Conservation (phyloP, 108 stramenopile species). For the Cyclostephanos tholiformis region DNA sequence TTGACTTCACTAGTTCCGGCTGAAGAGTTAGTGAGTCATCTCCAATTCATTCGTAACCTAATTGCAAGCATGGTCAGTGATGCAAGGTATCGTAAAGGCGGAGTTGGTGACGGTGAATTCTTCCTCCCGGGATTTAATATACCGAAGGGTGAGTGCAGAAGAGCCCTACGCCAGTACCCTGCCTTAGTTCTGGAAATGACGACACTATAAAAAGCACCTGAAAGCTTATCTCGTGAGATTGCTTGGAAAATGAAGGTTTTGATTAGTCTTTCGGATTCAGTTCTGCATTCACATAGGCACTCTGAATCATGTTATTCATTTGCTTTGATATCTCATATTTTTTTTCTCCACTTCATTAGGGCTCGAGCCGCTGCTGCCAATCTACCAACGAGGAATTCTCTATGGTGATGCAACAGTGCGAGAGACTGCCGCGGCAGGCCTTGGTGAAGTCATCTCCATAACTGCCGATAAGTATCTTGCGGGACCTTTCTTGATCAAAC, state of each 20-base stretch:
- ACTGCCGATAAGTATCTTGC: conserved; percentile 86
- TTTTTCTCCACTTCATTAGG: conserved; percentile 47
- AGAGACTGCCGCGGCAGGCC: conserved; percentile 89
- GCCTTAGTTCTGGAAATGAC: conserved; percentile 44
- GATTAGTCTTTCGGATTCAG: conserved; percentile 90
- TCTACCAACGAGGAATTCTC: conserved; percentile 95
- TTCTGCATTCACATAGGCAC: conserved; percentile 19
- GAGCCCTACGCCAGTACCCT: not conserved
- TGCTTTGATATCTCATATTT: conserved; percentile 14
- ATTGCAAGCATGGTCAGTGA: conserved; percentile 92
- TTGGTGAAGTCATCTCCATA: conserved; percentile 93
- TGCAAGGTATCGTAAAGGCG: conserved; percentile 80
- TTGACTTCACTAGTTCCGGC: conserved; percentile 84
- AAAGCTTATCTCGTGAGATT: not conserved
- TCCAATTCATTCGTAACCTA: conserved; percentile 90
- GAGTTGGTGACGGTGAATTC: conserved; percentile 89
- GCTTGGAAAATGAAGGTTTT: conserved; percentile 39
- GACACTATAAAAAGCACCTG: conserved; percentile 52
- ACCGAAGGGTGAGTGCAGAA: conserved; percentile 78
- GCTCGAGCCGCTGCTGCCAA: conserved; percentile 95
- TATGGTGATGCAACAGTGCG: conserved; percentile 85
- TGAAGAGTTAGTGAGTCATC: conserved; percentile 89
- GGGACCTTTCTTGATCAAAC: conserved; percentile 93
- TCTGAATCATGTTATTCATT: conserved; percentile 10
- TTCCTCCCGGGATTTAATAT: conserved; percentile 94